Evolutionary conservation across 73 alveolate species (phyloP), one percentile per base, ranked within the genome.

Genomic region (Paramecium sexaurelia): DNA sequence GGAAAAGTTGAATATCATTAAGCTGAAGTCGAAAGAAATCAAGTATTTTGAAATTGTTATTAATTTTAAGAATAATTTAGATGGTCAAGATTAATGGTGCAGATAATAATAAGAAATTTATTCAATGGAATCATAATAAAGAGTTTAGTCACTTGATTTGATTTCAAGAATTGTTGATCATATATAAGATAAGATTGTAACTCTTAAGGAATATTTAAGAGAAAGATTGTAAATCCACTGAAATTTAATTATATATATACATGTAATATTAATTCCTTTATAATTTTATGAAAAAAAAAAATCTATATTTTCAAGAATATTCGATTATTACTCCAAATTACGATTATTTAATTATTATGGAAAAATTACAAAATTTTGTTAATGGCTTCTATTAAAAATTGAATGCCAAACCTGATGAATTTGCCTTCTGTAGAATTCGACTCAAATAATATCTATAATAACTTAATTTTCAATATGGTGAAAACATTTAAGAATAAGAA

Each of bases 71-170:
- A 26, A 33, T 29, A 78, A 78, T 78, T 22, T 78, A 10, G 90
- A 78, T 29, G 73, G 68, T 20, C 41, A 78, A 78, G 90, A 78
- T 33, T 78, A 78, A 78, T 78, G 90, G 90, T 78, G 90, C 15
- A 78, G 90, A 78, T 26, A 78, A 43, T n/a, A 78, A 22, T 78
- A 78, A 47, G 90, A 78, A 37, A 39, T 78, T 11, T 78, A 78
- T 43, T 24, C n/a, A 20, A 41, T 78, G 90, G 90, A 78, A 41
- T 41, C 90, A 15, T 11, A 78, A 43, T 17, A 39, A 41, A 78
- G 90, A 41, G 55, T 39, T 19, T 17, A 78, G 24, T 22, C 90
- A 6, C 71, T 78, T 37, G 68, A 78, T 41, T 43, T 78, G 29
- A 78, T 78, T 17, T 78, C 90, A 19, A 39, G 68, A 19, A 78